Evolutionary conservation across 2,329 filamentous ascomycete genomes (phyloP), one percentile per base, ranked within the genome.

Genomic region (Endoconidiophora polonica): DNA sequence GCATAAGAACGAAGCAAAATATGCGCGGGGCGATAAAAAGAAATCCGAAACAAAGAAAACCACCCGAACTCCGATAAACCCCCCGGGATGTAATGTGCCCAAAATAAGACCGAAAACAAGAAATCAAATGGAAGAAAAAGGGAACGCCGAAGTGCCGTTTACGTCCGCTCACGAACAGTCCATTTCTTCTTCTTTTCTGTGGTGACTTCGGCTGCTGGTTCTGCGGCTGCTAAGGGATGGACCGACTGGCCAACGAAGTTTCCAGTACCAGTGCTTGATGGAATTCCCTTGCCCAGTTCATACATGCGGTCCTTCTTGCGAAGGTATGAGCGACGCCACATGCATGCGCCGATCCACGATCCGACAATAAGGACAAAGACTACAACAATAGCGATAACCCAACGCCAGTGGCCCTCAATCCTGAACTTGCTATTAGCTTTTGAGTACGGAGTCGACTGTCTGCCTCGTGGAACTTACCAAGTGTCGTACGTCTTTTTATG

Each of bases 371-470:
- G 80, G 53, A 90, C 68, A 41, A 81, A 72, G 24, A 93, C 71
- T 54, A 90, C 68, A 56, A 86, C 79, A 48, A 91, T 70, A 72
- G 91, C 86, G 55, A 90, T 71, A 43, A 93, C 76, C 85, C 85
- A 94, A 67, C 79, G 73, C 68, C 76, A 86, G 63, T 90, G 84
- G 24, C 68, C 71, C 5, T 73, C 70, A 46, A 84, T 65, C 82
- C 83, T 86, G 54, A 20, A 10, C 10, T 16, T 39, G 54, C 3
- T n/a, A 10, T 16, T 23, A 33, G 29, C 29, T 24, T 38, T 16
- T 50, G 16, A 23, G 36, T 9, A 29, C 16, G 6, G 37, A 36
- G 22, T 14, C 5, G 12, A 33, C 29, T 33, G 12, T 5, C 18
- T 36, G 36, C 9, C 16, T n/a, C 16, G 16, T n/a, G 6, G 14